Base-by-base conservation (phyloP, 2,329 filamentous ascomycete species). In the Xylariaceae sp. region DNA sequence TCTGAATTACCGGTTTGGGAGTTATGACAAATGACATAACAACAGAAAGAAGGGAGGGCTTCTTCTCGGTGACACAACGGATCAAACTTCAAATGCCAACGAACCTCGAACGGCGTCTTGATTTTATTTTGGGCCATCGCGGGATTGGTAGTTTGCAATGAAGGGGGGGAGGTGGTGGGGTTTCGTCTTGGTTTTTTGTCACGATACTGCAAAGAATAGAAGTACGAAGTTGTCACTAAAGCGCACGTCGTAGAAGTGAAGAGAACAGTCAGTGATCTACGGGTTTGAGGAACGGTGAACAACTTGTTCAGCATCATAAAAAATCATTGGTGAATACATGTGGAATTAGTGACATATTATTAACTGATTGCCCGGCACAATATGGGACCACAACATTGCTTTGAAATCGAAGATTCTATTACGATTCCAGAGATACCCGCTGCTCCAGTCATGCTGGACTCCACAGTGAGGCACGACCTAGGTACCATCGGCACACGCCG, bases 101-200 rank as follows among this genome's bases (percentile, higher is more conserved):
- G 43, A 49, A 65, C 61, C 61, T 65, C 59, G 41, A 65, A 65
- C 41, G 62, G 61, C 40, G 59, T 61, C 55, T 64, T 64, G 53
- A 61, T 49, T 55, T 60, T 56, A 39, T 54, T 61, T 45, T 59
- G 55, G 37, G 59, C 50, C 61, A 63, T 64, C 22, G 52, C 60
- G 49, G 50, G 37, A 48, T 33, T 25, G 39, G 40, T 43, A 37
- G 25, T 23, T 22, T 43, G n/a, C n/a, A n/a, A n/a, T n/a, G n/a
- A n/a, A n/a, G n/a, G 38, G 42, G 34, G 35, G 29, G 23, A 47
- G 16, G 32, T 29, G 34, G 21, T 33, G 20, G 27, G 42, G 38
- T 40, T 38, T 42, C 44, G 40, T 22, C n/a, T 43, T n/a, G 51
- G 53, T 49, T 46, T 50, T 34, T 42, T 50, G 34, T 61, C 50